Base-by-base conservation (phyloP, 2,329 filamentous ascomycete species). In the Raffaelea albimanens region DNA sequence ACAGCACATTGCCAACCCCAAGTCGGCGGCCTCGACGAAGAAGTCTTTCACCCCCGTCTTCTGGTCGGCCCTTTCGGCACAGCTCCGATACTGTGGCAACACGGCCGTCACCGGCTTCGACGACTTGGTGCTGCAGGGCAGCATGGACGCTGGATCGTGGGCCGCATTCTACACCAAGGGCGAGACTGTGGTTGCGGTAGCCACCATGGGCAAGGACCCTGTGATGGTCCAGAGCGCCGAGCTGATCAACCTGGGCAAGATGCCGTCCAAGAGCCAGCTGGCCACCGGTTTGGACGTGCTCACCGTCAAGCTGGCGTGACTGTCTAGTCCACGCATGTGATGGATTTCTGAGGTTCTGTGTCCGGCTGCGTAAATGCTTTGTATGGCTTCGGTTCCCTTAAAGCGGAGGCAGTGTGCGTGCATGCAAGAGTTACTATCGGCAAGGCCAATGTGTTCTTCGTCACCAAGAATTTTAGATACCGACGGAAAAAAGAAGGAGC, bases 51-150 rank as follows among this genome's bases (percentile, higher is more conserved):
- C 93, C 49, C 93, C 93, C 1, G 78, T 98, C 44, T 98, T 98
- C 72, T 98, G 93, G 93, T 95, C 88, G 1, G 93, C 93, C 0
- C 70, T 98, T 5, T 88, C 90, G 5, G 77, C 82, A 5, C 93
- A 98, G 67, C 67, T 98, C 58, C 80, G 93, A 41, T 98, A 98
- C 72, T 95, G 89, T 60, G 93, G 93, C 13, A 93, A 91, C 68
- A 88, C 90, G 0, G 67, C 72, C 40, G 57, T 53, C 0, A 50
- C 50, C 3, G 91, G 91, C 1, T 97, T 80, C 70, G 93, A 98
- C 61, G 89, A 94, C 57, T 60, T 96, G 4, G 74, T 97, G 1
- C 57, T 98, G 11, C 77, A 85, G 44, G 91, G 91, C 13, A 78
- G 86, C 56, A 79, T 83, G 0, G 78, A 82, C 4, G 80, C 90